Conservation (phyloP, 495 filamentous ascomycete genomes). For the Letharia lupina region DNA sequence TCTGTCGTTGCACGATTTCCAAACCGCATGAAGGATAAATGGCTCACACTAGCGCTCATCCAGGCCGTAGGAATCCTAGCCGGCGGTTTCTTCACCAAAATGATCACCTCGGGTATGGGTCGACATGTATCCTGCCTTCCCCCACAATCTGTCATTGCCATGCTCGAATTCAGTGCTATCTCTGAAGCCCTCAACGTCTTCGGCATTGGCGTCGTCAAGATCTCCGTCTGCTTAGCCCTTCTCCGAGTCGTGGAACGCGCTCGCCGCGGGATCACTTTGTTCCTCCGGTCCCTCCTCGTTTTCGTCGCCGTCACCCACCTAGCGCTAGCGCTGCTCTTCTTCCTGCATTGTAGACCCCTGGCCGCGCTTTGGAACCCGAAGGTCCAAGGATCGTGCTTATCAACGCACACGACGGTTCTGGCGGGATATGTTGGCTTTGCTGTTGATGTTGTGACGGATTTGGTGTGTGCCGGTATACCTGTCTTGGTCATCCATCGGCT, state of each 20-base stretch:
- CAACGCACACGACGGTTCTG: conserved; percentile 7
- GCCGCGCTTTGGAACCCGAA: conserved; percentile 10
- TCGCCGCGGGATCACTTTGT: not conserved
- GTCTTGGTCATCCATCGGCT: conserved; percentile 15
- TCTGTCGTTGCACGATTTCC: no score
- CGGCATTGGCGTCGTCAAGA: conserved; percentile 15
- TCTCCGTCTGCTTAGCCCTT: conserved; percentile 14
- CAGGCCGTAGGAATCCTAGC: conserved; percentile 6
- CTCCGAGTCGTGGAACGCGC: conserved; percentile 15
- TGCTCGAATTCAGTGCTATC: conserved; percentile 13
- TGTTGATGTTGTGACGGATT: conserved; percentile 14
- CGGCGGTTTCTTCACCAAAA: conserved; percentile 17
- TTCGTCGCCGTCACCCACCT: conserved; percentile 17
- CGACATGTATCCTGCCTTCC: conserved; percentile 11
- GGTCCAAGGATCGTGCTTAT: conserved; percentile 10
- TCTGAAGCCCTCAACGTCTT: conserved; percentile 7
- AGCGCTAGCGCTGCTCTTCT: conserved; percentile 17
- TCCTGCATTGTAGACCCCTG: conserved; percentile 16
- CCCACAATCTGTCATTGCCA: conserved; percentile 1
- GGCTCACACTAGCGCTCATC: not conserved
- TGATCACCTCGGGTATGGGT: conserved; percentile 16
- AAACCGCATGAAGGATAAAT: not conserved
- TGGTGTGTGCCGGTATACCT: conserved; percentile 16
- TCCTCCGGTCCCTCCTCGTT: conserved; percentile 9
- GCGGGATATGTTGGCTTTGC: conserved; percentile 15